phyloP scores from a whole-genome alignment of 176 grass and related monocot genomes.

The Eleusine indica region DNA sequence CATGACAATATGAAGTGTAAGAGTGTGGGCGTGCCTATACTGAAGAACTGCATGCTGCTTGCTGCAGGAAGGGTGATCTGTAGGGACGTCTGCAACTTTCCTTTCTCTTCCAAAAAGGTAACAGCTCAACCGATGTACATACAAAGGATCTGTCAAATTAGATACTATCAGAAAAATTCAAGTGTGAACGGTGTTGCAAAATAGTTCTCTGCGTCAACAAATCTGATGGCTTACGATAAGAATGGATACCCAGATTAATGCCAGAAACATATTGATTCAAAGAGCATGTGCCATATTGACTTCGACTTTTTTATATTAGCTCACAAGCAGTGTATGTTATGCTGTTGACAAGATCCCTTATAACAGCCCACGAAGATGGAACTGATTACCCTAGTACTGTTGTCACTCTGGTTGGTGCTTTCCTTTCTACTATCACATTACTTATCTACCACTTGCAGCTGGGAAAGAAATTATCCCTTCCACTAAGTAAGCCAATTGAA shows the following conservation, averaged over 20 bases:
- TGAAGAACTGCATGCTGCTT: slow-evolving; percentile 86
- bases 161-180: slow-evolving; percentile 33
- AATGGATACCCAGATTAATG: neutral
- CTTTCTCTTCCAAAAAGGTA: slow-evolving; percentile 99
- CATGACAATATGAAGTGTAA: neutral
- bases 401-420: neutral
- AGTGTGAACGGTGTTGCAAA: neutral
- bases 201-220: slow-evolving; percentile 24
- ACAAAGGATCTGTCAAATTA: slow-evolving; percentile 76
- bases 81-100: slow-evolving; percentile 87
- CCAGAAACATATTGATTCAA: neutral
- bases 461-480: neutral
- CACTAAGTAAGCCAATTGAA: neutral
- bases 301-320: neutral
- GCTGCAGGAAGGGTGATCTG: slow-evolving; percentile 96
- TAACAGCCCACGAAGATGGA: neutral
- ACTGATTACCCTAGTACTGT: neutral
- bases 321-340: neutral
- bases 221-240: neutral
- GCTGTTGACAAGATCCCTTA: neutral
- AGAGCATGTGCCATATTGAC: neutral
- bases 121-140: slow-evolving; percentile 86
- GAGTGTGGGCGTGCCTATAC: slow-evolving; percentile 36
- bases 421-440: neutral
- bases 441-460: neutral